Percentiles rank a stretch among this genome's conserved stretches.
Conservation (phyloP, 345 rosid genomes). For the Nasturtium officinale region DNA sequence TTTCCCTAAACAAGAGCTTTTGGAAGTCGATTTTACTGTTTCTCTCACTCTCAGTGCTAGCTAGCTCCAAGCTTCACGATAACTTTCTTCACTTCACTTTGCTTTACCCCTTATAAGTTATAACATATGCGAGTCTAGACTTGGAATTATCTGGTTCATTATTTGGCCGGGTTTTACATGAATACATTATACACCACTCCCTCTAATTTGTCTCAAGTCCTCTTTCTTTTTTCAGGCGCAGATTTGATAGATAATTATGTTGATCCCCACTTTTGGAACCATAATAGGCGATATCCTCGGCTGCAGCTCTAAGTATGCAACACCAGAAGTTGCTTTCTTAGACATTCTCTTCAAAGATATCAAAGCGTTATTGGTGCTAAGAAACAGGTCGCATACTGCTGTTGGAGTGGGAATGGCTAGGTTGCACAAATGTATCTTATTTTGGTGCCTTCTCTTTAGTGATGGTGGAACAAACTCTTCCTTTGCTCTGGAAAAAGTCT, state of each 20-base stretch:
- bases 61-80: slow-evolving; percentile 64
- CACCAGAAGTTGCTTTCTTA: slow-evolving; percentile 63
- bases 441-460: slow-evolving; percentile 76
- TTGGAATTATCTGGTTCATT: slow-evolving; percentile 9
- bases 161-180: background rate
- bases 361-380: slow-evolving; percentile 51
- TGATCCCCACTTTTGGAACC: slow-evolving; percentile 60
- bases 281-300: slow-evolving; percentile 77
- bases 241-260: background rate
- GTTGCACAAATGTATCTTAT: slow-evolving; percentile 61
- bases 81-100: slow-evolving; percentile 16
- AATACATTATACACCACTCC: background rate
- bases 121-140: slow-evolving; percentile 28
- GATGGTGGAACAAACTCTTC: slow-evolving; percentile 61
- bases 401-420: slow-evolving; percentile 76
- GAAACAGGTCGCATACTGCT: slow-evolving; percentile 63
- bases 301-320: slow-evolving; percentile 64
- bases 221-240: background rate
- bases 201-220: background rate
- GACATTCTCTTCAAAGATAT: slow-evolving; percentile 62
- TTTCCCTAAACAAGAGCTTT: slow-evolving; percentile 19
- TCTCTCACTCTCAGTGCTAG: slow-evolving; percentile 48
- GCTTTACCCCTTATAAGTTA: background rate
- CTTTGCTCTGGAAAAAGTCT: slow-evolving; percentile 77
- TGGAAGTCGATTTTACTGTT: slow-evolving; percentile 42